Evolutionary conservation across 306 rosid genomes (phyloP), one percentile per base, ranked within the genome.

Genomic region (Argentina anserina): DNA sequence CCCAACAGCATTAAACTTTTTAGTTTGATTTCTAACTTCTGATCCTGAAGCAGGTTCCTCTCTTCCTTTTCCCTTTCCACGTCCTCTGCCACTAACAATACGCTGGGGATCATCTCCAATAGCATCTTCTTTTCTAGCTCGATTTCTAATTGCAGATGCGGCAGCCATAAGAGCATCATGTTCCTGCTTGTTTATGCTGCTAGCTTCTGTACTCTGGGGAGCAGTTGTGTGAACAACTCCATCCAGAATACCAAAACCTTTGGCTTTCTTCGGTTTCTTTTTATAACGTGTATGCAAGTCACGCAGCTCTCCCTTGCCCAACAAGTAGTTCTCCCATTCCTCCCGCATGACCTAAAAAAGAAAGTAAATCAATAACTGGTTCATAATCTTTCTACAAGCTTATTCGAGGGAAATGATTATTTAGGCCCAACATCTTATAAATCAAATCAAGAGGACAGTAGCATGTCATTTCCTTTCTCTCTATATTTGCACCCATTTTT

Each of bases 171-270:
- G 96, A 7, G 95, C 94, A 78, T 87, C 89, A 67, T 84, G 90
- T 79, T 94, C 97, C 76, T 81, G 94, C 88, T 88, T 94, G 88
- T 86, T 87, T 78, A 83, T 41, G 78, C 89, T 83, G 76, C 86
- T 82, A 74, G 91, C 80, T 84, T 91, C 92, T 64, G 84, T 74
- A 72, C 76, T 91, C 74, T 86, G 83, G n/a, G 60, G 89, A 36
- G 87, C 85, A 61, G 89, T 42, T 71, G 88, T 72, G 20, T 92
- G 92, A 71, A 90, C 83, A 75, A 89, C 91, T 65, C 98, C 98
- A 81, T 94, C 86, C 73, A 94, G 98, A 84, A 94, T 78, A 77
- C 98, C 98, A 88, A 91, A 94, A 80, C 97, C 98, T 83, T 94
- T 91, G 72, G 94, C 90, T 71, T 87, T 84, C 82, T 86, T 91